Evolutionary conservation across 208 protist species (phyloP), one percentile per base, ranked within the genome.

Genomic region (Herpetomonas tarakana): DNA sequence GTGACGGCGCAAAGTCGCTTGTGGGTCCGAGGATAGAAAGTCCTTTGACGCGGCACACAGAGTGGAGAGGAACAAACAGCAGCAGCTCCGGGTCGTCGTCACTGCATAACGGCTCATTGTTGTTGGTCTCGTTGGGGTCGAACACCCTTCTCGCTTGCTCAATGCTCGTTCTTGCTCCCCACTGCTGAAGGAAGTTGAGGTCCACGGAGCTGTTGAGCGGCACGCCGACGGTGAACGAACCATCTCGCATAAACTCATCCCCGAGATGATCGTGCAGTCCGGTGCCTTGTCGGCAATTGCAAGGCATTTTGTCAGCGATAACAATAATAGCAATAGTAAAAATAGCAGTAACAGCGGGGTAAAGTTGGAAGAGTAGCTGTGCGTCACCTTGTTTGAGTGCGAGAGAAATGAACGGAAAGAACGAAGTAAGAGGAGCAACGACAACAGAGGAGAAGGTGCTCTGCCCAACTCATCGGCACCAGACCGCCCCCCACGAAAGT

Each of bases 41-140:
- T 7, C 76, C 86, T 38, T 80, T 81, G 2, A 95, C 44, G 0
- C 73, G 68, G 45, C 83, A 91, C 0, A 92, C 62, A 14, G 78
- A 77, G 16, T 35, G 71, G 2, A 95, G 61, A n/a, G 86, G 83
- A 21, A 89, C 59, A n/a, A 73, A 61, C 11, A 95, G 61, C 31
- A 95, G 67, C 46, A 93, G 51, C 57, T 95, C 83, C 18, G 83
- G 78, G 62, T 92, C 89, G 47, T 77, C 78, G 59, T 95, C 89
- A 26, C 88, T 95, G 61, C 73, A 83, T 4, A 94, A 60, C 0
- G 88, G 78, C 11, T 82, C 62, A 16, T 73, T 65, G 64, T 94
- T 92, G 38, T 76, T 57, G 2, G 50, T 52, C 21, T 38, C 71
- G 28, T 55, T 66, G 0, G 77, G 72, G 39, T 85, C 74, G 28